These are phyloP conservation scores for Fraxinus americana DNA, from an alignment of 257 asterid genomes.

Conservation along the genomic window DNA sequence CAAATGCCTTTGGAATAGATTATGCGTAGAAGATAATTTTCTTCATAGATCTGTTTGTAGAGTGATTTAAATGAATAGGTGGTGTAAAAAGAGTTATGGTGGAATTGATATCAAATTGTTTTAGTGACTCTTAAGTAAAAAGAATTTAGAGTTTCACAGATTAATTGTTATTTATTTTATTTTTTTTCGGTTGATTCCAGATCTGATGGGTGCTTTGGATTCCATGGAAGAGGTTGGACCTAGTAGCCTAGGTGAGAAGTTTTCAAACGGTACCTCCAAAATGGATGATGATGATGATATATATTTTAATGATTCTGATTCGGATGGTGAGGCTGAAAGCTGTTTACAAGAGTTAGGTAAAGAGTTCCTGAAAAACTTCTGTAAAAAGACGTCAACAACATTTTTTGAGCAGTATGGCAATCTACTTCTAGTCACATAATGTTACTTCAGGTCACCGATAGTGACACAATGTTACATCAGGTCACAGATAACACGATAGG, in stretches of 20 bases:
- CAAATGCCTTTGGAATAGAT: too few relatives aligned
- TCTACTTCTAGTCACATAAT: too few relatives aligned
- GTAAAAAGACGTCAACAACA: too few relatives aligned
- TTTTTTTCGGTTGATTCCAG: neutral
- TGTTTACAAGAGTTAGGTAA: constrained; percentile 48
- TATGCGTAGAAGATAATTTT: too few relatives aligned
- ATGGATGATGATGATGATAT: constrained; percentile 57
- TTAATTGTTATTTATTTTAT: constrained; percentile 3
- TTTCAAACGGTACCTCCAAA: constrained; percentile 26
- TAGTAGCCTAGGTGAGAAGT: constrained; percentile 36
- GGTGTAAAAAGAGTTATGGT: too few relatives aligned
- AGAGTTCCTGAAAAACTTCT: too few relatives aligned
- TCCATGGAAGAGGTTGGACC: constrained; percentile 47
- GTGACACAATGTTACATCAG: too few relatives aligned
- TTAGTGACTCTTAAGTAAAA: neutral
- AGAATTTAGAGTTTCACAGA: neutral
- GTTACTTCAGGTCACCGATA: too few relatives aligned
- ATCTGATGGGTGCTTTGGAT: constrained; percentile 50
- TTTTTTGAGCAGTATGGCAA: too few relatives aligned
- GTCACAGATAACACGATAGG: too few relatives aligned
- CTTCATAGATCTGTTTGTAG: too few relatives aligned
- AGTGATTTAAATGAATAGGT: too few relatives aligned
- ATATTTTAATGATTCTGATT: constrained; percentile 42
- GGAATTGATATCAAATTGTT: neutral
- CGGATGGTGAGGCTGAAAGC: constrained; percentile 50